Evolutionary conservation across 257 asterid genomes (phyloP), one percentile per base, ranked within the genome.

Genomic region (Solanum peruvianum): DNA sequence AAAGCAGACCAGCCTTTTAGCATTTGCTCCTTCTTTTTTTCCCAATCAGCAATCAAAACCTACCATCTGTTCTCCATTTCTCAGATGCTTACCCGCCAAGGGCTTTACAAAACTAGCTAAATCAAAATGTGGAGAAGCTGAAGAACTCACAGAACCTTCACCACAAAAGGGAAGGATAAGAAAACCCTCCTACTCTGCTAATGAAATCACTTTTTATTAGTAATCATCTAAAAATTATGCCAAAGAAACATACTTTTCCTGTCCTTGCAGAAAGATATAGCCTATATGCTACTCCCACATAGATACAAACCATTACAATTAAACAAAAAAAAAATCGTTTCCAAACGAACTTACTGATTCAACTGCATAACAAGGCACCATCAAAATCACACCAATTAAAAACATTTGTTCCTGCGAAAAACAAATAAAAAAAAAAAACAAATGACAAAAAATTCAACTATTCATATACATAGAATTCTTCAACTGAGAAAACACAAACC

Each of bases 351-450:
- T 92, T 87, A 95, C 99, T 7, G 99, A 96, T 93, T 96, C 99
- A 91, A 96, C 93, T 80, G 95, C 93, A 90, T 96, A 96, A 89
- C 95, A 95, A 35, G 99, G 99, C 14, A 96, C 99, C 99, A 96
- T 95, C 92, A 96, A 87, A 86, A 95, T 87, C 86, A 96, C 98
- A 62, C 99, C 98, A 84, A 96, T 96, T 90, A 96, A 89, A 91
- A 96, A 96, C 91, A 94, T 96, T 90, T 96, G 99, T 92, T 96
- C 99, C 99, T 95, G 92, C 82, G 25, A 82, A 82, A 31, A 52
- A 77, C 58, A 85, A 85, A 86, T 41, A 0, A 39, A 67, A 84
- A 69, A 69, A 69, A 15, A 56, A 4, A n/a, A 23, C 42, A 69
- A 18, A 35, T 5, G 23, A 72, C 64, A 62, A 49, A 85, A 35